Conservation (phyloP, 2,329 filamentous ascomycete genomes). For the Venturiaceae sp. region DNA sequence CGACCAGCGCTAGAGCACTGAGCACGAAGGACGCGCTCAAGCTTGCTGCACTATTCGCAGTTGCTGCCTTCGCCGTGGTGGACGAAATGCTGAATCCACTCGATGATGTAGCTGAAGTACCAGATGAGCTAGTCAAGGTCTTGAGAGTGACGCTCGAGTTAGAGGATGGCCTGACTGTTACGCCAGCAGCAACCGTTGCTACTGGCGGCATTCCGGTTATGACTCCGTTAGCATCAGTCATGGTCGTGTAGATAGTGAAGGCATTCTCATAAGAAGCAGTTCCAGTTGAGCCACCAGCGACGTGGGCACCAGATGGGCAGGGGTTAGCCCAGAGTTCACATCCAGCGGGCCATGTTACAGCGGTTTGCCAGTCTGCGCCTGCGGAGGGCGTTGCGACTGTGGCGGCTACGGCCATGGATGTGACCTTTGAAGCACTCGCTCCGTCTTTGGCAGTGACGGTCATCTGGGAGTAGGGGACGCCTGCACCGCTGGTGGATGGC, state of each 20-base stretch:
- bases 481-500: not conserved
- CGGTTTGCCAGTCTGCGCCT: conserved; percentile 4
- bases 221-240: conserved; percentile 39
- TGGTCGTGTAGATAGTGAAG: conserved; percentile 25
- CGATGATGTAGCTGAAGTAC: not conserved
- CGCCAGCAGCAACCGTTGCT: conserved; percentile 5
- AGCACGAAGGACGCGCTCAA: not conserved
- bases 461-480: not conserved
- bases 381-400: not conserved
- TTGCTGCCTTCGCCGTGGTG: not conserved
- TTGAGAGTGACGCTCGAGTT: not conserved
- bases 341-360: conserved; percentile 8
- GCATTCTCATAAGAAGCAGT: conserved; percentile 4
- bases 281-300: not conserved
- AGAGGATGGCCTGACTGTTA: not conserved
- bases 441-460: not conserved
- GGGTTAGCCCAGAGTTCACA: conserved; percentile 9
- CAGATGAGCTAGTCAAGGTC: not conserved
- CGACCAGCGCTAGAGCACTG: not conserved
- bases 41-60: not conserved
- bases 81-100: not conserved
- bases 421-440: not conserved
- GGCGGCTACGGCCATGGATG: not conserved
- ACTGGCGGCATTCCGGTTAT: conserved; percentile 35
- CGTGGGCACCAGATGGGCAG: conserved; percentile 6